phyloP scores from a whole-genome alignment of 495 filamentous ascomycete species.

The Durotheca rogersii region DNA sequence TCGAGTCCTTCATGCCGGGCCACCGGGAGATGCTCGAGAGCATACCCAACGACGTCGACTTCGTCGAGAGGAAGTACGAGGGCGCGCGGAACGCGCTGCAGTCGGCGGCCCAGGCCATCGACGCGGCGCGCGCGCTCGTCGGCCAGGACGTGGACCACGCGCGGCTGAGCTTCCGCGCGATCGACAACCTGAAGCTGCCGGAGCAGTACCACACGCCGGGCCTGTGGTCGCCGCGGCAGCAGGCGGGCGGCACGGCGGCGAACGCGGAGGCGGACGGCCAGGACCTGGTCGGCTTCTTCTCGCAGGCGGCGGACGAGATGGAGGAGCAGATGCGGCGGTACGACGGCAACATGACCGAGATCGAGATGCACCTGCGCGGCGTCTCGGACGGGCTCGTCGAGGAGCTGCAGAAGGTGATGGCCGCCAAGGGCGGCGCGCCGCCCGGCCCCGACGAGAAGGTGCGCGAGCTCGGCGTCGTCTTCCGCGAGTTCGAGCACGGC shows the following conservation, averaged over 20 bases:
- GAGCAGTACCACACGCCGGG: constrained; percentile 67
- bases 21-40: constrained; percentile 64
- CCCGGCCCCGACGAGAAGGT: constrained; percentile 44
- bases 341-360: constrained; percentile 69
- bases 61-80: constrained; percentile 69
- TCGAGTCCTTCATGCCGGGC: constrained; percentile 61
- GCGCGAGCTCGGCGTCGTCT: constrained; percentile 60
- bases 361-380: constrained; percentile 76
- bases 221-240: constrained; percentile 51
- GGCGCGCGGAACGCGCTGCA: constrained; percentile 71
- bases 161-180: constrained; percentile 68
- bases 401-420: constrained; percentile 67
- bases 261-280: constrained; percentile 57
- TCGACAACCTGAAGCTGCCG: constrained; percentile 74
- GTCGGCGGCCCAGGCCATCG: constrained; percentile 71
- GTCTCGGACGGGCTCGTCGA: constrained; percentile 69
- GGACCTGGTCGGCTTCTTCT: constrained; percentile 77
- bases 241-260: constrained; percentile 35
- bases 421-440: constrained; percentile 51
- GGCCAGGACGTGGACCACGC: constrained; percentile 70
- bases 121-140: constrained; percentile 62
- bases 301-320: constrained; percentile 70
- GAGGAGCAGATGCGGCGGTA: constrained; percentile 63
- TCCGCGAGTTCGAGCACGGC: constrained; percentile 75
- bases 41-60: constrained; percentile 73